Base-by-base conservation (phyloP, 1,139 yeast genomes). In the Wickerhamomyces sp. region DNA sequence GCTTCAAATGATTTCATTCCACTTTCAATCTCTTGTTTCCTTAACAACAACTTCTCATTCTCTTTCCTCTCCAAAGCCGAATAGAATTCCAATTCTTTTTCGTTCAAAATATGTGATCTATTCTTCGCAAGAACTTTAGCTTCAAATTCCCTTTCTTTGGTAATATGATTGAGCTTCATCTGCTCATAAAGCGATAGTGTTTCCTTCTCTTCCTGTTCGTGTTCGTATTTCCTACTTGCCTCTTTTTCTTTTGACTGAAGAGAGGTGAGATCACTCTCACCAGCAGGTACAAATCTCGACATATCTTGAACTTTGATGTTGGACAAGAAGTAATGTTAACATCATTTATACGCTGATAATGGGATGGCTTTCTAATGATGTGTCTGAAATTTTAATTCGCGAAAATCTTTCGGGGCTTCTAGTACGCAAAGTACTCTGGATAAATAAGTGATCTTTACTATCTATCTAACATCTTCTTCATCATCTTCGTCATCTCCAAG, bases 401-500 rank as follows among this genome's bases (percentile, higher is more conserved):
- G n/a, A n/a, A n/a, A n/a, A n/a, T n/a, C n/a, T n/a, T n/a, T n/a
- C n/a, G n/a, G n/a, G n/a, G n/a, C n/a, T n/a, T n/a, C n/a, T n/a
- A n/a, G n/a, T n/a, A n/a, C n/a, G n/a, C n/a, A n/a, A n/a, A n/a
- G n/a, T n/a, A n/a, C n/a, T n/a, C n/a, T n/a, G n/a, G n/a, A n/a
- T n/a, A n/a, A n/a, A n/a, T n/a, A n/a, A n/a, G n/a, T n/a, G n/a
- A n/a, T n/a, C n/a, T n/a, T n/a, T n/a, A n/a, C n/a, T n/a, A n/a
- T n/a, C n/a, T n/a, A n/a, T n/a, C n/a, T n/a, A n/a, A n/a, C n/a
- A n/a, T 28, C 25, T 14, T 23, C 16, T 16, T 31, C 36, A 5
- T 39, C 37, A 15, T 51, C 56, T 6, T 50, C 54, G 31, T 64
- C 71, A 30, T 70, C 75, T 2, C 62, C 58, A 24, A 78, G 53